phyloP scores from a whole-genome alignment of 306 rosid genomes.

The Rosa lucieae region DNA sequence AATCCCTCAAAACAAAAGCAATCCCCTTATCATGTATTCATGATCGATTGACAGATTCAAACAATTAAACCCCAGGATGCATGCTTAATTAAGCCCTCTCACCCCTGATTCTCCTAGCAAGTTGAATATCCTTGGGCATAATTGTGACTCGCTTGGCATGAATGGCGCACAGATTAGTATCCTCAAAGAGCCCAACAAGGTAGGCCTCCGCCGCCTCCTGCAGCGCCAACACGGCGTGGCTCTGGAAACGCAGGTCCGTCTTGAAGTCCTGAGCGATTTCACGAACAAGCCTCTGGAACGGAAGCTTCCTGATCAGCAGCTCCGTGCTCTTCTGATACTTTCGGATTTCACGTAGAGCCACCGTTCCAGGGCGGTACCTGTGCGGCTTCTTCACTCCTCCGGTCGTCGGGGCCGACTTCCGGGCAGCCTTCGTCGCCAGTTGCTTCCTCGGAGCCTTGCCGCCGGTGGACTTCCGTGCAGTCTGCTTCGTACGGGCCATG shows the following conservation, averaged over 20 bases:
- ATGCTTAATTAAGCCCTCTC: not conserved
- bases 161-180: not conserved
- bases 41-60: too few species aligned
- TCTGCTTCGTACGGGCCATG: conserved; percentile 1
- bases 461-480: not conserved
- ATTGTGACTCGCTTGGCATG: not conserved
- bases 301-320: not conserved
- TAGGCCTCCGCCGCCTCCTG: conserved; percentile 1
- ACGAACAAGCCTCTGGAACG: not conserved
- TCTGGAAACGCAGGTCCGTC: not conserved
- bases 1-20: not conserved
- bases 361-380: not conserved
- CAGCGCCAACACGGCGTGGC: not conserved
- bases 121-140: not conserved
- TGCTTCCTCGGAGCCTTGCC: not conserved
- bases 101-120: not conserved
- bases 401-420: not conserved
- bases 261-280: not conserved
- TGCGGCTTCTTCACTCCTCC: not conserved
- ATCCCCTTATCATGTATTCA: not conserved
- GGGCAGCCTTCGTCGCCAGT: not conserved
- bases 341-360: not conserved
- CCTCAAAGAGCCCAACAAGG: not conserved
- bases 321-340: not conserved
- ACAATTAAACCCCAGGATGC: too few species aligned